Conservation (phyloP, 1,284 basidiomycete species). For the Flammula alnicola region DNA sequence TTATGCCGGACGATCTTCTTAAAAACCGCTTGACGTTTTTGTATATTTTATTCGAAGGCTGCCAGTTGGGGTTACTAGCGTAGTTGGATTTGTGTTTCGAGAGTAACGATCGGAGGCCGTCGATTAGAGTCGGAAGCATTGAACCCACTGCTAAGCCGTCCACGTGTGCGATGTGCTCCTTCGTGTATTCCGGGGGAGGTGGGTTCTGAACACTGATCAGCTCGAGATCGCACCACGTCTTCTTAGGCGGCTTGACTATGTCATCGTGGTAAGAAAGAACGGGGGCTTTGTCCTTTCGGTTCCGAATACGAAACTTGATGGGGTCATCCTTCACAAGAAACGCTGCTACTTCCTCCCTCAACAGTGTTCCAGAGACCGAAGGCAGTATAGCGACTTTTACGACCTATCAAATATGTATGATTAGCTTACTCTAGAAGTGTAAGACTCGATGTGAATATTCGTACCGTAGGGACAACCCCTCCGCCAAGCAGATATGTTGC, state of each 20-base stretch:
- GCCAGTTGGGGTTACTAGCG: slow-evolving; percentile 5
- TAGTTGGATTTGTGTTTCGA: slow-evolving; percentile 14
- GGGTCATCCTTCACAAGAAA: slow-evolving; percentile 15
- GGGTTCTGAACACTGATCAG: slow-evolving; percentile 17
- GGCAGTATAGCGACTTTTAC: slow-evolving; percentile 19
- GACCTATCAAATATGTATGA: slow-evolving; percentile 6
- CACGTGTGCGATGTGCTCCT: slow-evolving; percentile 12
- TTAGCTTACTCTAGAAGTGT: not conserved
- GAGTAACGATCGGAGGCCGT: slow-evolving; percentile 14
- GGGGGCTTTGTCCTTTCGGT: slow-evolving; percentile 14
- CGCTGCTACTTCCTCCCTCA: slow-evolving; percentile 12
- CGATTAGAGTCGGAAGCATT: slow-evolving; percentile 16
- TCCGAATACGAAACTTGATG: slow-evolving; percentile 10
- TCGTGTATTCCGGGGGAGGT: slow-evolving; percentile 20
- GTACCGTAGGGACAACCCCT: slow-evolving; percentile 17
- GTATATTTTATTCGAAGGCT: slow-evolving; percentile 14
- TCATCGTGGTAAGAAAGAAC: slow-evolving; percentile 19
- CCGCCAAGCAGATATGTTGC: slow-evolving; percentile 19
- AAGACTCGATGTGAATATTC: not conserved
- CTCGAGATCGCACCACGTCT: slow-evolving; percentile 18
- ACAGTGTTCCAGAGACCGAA: slow-evolving; percentile 5
- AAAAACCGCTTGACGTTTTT: slow-evolving; percentile 14
- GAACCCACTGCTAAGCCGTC: slow-evolving; percentile 20
- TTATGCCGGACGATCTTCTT: slow-evolving; percentile 9
- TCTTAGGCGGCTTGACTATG: slow-evolving; percentile 14